Conservation (phyloP, 2,329 filamentous ascomycete species). For the Cladosporium colombiae region DNA sequence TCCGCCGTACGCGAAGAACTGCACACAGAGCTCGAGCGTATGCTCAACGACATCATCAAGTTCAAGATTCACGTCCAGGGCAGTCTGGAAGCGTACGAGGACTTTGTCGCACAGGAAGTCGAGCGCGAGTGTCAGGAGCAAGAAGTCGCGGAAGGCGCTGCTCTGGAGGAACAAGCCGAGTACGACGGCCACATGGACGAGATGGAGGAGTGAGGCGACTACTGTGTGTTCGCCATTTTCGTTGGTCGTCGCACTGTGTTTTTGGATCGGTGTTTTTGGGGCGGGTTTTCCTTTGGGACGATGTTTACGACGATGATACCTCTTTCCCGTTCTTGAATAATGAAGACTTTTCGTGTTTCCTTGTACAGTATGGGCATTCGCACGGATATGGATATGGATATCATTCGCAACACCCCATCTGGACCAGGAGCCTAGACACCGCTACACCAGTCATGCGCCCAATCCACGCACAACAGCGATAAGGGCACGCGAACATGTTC, state of each 20-base stretch:
- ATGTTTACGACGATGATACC: slow-evolving; percentile 20
- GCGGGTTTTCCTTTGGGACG: neutral
- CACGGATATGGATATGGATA: neutral
- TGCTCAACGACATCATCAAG: slow-evolving; percentile 95
- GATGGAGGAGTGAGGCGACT: slow-evolving; percentile 19
- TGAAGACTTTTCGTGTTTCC: slow-evolving; percentile 1
- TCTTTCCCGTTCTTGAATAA: slow-evolving; percentile 13
- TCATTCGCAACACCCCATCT: neutral
- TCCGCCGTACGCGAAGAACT: slow-evolving; percentile 89
- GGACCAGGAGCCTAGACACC: neutral
- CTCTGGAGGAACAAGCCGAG: slow-evolving; percentile 11
- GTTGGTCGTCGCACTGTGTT: slow-evolving; percentile 5
- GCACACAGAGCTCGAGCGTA: slow-evolving; percentile 94
- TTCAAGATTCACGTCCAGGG: slow-evolving; percentile 98
- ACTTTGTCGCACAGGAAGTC: slow-evolving; percentile 90
- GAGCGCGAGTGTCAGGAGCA: slow-evolving; percentile 61
- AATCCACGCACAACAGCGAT: neutral
- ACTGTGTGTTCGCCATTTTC: neutral
- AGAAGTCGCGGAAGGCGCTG: slow-evolving; percentile 31
- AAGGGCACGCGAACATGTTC: slow-evolving; percentile 5
- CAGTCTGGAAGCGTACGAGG: slow-evolving; percentile 88
- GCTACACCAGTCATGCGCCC: neutral
- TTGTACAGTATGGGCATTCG: neutral
- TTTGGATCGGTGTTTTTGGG: slow-evolving; percentile 6
- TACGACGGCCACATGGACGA: slow-evolving; percentile 17